These are phyloP conservation scores for Exophiala dermatitidis DNA, from an alignment of 2,329 filamentous ascomycete genomes.

Conservation along the genomic window DNA sequence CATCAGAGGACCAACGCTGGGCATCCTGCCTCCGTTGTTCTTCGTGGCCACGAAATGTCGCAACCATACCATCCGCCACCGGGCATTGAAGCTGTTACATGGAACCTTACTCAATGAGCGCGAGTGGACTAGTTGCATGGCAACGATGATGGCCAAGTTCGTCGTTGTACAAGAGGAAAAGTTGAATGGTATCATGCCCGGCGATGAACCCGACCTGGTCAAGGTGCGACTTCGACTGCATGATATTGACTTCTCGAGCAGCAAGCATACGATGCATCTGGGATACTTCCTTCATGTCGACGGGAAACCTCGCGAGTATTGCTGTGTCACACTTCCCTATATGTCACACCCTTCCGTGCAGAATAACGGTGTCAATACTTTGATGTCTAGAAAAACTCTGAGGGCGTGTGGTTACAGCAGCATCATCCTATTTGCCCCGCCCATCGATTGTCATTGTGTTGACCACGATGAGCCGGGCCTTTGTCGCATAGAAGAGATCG, in stretches of 20 bases:
- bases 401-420: constrained; percentile 8
- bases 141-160: constrained; percentile 6
- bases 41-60: constrained; percentile 60
- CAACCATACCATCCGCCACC: constrained; percentile 43
- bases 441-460: neutral
- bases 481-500: no score
- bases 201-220: neutral
- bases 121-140: constrained; percentile 17
- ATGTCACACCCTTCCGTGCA: constrained; percentile 5
- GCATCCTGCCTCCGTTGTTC: constrained; percentile 59
- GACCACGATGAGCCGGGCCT: no score
- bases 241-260: neutral
- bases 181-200: neutral
- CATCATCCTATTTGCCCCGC: constrained; percentile 5
- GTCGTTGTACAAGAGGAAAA: constrained; percentile 8
- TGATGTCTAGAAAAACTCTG: constrained; percentile 4
- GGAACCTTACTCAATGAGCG: constrained; percentile 1
- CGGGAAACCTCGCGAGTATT: neutral
- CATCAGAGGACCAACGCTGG: constrained; percentile 26
- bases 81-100: constrained; percentile 7
- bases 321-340: constrained; percentile 1
- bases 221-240: constrained; percentile 1
- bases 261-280: neutral
- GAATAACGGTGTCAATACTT: constrained; percentile 6
- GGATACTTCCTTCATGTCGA: neutral